Percentiles rank a stretch among this genome's conserved stretches.
Evolutionary conservation across 2,329 filamentous ascomycete genomes (phyloP).

Genomic region (Claviceps africana): DNA sequence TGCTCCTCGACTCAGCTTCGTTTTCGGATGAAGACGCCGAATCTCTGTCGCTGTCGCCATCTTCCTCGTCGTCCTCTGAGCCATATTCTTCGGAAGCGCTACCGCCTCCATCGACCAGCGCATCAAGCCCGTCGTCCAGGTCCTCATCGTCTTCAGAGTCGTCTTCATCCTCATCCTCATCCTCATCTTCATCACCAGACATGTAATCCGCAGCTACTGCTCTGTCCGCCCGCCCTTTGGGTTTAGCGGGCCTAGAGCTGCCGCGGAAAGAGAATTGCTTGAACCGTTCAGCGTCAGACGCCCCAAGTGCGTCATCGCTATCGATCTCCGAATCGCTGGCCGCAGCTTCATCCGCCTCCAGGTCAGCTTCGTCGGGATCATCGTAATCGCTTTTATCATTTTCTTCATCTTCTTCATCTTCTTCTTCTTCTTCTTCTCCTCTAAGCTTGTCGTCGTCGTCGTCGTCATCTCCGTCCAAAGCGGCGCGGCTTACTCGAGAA

Average conservation of each 20-base stretch:
- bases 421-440: too few species aligned
- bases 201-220: conserved; percentile 45
- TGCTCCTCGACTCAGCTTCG: conserved; percentile 13
- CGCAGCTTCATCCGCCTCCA: conserved; percentile 34
- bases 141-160: conserved; percentile 25
- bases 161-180: conserved; percentile 20
- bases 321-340: conserved; percentile 48
- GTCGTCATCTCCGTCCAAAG: conserved; percentile 42
- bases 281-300: conserved; percentile 74
- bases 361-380: conserved; percentile 41
- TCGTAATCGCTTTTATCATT: conserved; percentile 37
- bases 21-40: conserved; percentile 19
- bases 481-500: conserved; percentile 56
- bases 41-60: conserved; percentile 22
- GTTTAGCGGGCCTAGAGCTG: conserved; percentile 35
- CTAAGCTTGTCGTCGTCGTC: conserved; percentile 13
- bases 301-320: conserved; percentile 59
- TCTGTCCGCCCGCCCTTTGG: conserved; percentile 23
- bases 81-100: conserved; percentile 22
- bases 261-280: conserved; percentile 55
- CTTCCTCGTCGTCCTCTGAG: conserved; percentile 19
- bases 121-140: conserved; percentile 24
- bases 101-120: conserved; percentile 17
- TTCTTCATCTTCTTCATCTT: conserved; percentile 28
- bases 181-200: conserved; percentile 29